Conservation (phyloP, 805 yeast genomes). For the Yarrowia sp. region DNA sequence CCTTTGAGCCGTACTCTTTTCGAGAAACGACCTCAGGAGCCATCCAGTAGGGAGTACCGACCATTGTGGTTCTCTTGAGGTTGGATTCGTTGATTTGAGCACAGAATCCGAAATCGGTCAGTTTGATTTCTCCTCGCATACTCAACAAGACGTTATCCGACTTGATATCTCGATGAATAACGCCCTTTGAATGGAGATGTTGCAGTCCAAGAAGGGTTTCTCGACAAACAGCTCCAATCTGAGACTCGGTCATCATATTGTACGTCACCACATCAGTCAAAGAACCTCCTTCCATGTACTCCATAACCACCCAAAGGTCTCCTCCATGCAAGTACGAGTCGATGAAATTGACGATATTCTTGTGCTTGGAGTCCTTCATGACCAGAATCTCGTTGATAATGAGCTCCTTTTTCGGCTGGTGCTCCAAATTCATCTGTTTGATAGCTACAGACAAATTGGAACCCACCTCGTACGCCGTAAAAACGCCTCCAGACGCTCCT, state of each 20-base stretch:
- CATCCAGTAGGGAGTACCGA: conserved; percentile 99
- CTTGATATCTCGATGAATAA: conserved; percentile 93
- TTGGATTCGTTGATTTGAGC: conserved; percentile 78
- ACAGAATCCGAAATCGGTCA: conserved; percentile 96
- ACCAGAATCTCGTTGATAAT: conserved; percentile 94
- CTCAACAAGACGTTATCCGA: conserved; percentile 88
- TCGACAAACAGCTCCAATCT: conserved; percentile 90
- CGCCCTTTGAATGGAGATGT: conserved; percentile 87
- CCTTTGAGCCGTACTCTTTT: conserved; percentile 94
- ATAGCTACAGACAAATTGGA: conserved; percentile 77
- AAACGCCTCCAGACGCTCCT: conserved; percentile 97
- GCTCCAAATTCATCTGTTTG: conserved; percentile 88
- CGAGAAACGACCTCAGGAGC: conserved; percentile 97
- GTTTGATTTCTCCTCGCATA: conserved; percentile 81
- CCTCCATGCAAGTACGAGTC: conserved; percentile 80
- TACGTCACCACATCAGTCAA: conserved; percentile 93
- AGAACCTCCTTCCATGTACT: conserved; percentile 98
- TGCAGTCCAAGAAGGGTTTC: conserved; percentile 85
- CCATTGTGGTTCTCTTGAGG: conserved; percentile 90
- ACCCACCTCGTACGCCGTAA: conserved; percentile 63
- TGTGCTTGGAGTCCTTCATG: conserved; percentile 93
- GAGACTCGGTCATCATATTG: conserved; percentile 85
- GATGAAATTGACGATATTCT: conserved; percentile 89
- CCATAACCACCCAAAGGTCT: conserved; percentile 97
- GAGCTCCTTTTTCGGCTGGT: conserved; percentile 91